Percentiles rank a stretch among this genome's conserved stretches.
phyloP scores from a whole-genome alignment of 768 basidiomycete species.

The Boletus speciosus region DNA sequence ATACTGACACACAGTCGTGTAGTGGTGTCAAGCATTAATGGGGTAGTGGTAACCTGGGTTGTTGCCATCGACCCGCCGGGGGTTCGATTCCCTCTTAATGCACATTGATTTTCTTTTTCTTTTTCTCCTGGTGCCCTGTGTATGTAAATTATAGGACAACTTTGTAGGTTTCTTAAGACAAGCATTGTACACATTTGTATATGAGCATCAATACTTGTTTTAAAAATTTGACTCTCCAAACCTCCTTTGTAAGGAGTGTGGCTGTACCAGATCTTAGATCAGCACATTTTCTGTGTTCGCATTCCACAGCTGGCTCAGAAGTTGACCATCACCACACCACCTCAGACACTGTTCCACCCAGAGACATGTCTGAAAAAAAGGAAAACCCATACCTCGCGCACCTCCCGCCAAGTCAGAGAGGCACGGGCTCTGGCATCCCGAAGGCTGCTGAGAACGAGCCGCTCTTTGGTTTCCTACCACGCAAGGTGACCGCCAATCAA shows the following conservation, averaged over 20 bases:
- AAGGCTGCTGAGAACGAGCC: constrained; percentile 46
- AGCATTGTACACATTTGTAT: neutral
- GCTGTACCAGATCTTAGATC: constrained; percentile 1
- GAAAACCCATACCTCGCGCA: constrained; percentile 60
- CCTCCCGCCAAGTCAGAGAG: constrained; percentile 33
- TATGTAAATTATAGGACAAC: no score
- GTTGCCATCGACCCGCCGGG: constrained; percentile 81
- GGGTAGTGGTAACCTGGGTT: constrained; percentile 67
- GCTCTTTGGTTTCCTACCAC: constrained; percentile 68
- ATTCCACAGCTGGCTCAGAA: neutral
- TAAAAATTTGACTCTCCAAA: no score
- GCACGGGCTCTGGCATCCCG: neutral
- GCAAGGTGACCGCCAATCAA: constrained; percentile 63
- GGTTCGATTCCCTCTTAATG: constrained; percentile 65
- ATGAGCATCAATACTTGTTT: no score
- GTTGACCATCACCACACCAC: constrained; percentile 1
- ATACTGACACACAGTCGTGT: accelerated
- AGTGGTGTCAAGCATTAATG: constrained; percentile 34
- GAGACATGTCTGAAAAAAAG: constrained; percentile 13
- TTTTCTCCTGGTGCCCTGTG: neutral
- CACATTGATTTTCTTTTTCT: neutral
- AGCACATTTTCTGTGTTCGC: constrained; percentile 11
- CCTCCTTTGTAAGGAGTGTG: neutral
- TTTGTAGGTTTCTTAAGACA: no score
- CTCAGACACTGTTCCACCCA: neutral